These are phyloP conservation scores for Dactylellina leptospora DNA, from an alignment of 2,329 filamentous ascomycete genomes.

Conservation along the genomic window DNA sequence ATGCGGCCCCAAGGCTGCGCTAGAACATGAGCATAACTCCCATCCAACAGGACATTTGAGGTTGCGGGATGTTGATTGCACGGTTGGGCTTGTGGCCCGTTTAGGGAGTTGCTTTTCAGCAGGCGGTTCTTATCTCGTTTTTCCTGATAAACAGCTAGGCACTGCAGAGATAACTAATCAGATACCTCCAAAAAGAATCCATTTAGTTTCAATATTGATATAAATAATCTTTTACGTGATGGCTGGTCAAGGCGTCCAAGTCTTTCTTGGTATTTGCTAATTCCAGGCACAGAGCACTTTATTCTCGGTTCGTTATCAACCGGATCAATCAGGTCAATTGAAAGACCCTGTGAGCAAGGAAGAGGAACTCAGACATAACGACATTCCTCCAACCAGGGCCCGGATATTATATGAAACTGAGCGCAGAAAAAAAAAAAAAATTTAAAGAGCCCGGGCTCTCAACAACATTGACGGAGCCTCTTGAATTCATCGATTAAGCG, in stretches of 20 bases:
- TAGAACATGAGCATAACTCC: too few species aligned
- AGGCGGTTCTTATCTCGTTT: too few species aligned
- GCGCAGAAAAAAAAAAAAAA: background rate
- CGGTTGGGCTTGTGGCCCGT: too few species aligned
- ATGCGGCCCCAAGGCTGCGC: too few species aligned
- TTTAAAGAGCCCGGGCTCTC: too few species aligned
- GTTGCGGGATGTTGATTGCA: too few species aligned
- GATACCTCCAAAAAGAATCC: background rate
- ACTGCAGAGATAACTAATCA: background rate
- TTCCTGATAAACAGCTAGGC: background rate
- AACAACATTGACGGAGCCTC: too few species aligned
- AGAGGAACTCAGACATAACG: background rate
- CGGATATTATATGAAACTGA: slow-evolving; percentile 3
- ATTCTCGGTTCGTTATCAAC: slow-evolving; percentile 27
- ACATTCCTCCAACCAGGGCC: background rate
- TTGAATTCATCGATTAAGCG: too few species aligned
- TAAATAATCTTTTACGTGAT: background rate
- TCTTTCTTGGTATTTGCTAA: background rate
- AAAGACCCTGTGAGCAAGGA: background rate
- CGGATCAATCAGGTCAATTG: slow-evolving; percentile 9
- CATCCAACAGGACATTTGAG: too few species aligned
- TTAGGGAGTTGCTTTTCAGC: too few species aligned
- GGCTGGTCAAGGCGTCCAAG: background rate
- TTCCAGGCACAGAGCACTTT: background rate
- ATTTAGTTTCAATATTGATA: background rate